These are phyloP conservation scores for Phaeolepiota aurea DNA, from an alignment of 768 basidiomycete species.

Conservation along the genomic window DNA sequence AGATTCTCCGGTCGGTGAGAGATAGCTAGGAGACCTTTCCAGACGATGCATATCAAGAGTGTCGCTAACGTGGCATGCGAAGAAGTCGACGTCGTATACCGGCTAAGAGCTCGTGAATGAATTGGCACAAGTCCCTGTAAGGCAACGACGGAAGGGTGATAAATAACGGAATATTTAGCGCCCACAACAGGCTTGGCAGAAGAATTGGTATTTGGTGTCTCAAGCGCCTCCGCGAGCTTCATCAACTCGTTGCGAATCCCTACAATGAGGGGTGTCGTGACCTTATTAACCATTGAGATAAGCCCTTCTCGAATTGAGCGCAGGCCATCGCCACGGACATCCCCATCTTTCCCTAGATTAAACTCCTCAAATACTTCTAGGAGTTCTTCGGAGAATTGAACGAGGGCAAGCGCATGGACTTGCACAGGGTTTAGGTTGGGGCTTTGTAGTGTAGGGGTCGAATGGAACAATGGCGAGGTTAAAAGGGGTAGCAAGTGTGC, in stretches of 20 bases:
- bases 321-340: constrained; percentile 59
- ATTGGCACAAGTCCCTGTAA: constrained; percentile 55
- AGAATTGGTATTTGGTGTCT: constrained; percentile 27
- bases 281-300: constrained; percentile 56
- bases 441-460: constrained; percentile 38
- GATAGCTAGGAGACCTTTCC: constrained; percentile 67
- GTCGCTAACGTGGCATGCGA: constrained; percentile 60
- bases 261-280: constrained; percentile 54
- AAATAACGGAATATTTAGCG: constrained; percentile 19
- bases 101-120: constrained; percentile 48
- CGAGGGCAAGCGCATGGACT: constrained; percentile 60
- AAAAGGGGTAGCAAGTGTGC: constrained; percentile 58
- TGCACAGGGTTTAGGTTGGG: constrained; percentile 59
- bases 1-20: constrained; percentile 46
- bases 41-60: constrained; percentile 64
- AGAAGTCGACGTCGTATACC: constrained; percentile 43
- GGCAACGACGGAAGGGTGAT: constrained; percentile 54
- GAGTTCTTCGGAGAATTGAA: constrained; percentile 66
- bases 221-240: constrained; percentile 56
- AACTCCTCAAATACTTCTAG: constrained; percentile 64
- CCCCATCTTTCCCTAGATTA: constrained; percentile 51
- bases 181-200: constrained; percentile 19
- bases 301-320: constrained; percentile 65
- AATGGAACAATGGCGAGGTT: constrained; percentile 54
- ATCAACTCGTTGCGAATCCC: constrained; percentile 55